Conservation (phyloP, 2,329 filamentous ascomycete species). For the Colletotrichum sp. region DNA sequence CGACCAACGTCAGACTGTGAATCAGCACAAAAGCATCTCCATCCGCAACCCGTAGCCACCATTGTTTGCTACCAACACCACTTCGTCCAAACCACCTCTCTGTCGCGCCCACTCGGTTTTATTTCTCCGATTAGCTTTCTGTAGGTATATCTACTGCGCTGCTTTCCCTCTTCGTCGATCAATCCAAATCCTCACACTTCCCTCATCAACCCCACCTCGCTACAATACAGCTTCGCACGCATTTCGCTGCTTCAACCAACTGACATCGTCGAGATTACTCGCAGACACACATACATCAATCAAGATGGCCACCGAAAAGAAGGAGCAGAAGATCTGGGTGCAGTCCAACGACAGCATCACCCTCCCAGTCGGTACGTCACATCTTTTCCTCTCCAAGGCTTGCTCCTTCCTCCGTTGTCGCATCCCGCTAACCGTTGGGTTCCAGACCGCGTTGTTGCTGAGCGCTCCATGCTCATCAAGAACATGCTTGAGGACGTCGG, state of each 20-base stretch:
- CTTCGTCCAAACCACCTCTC: not conserved
- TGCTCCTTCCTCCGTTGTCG: not conserved
- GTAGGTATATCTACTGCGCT: not conserved
- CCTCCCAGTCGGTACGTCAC: slow-evolving; percentile 45
- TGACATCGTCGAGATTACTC: not conserved
- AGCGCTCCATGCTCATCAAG: slow-evolving; percentile 95
- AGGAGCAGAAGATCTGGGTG: slow-evolving; percentile 50
- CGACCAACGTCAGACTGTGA: slow-evolving; percentile 4
- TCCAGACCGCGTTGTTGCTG: slow-evolving; percentile 79
- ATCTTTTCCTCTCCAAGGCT: not conserved
- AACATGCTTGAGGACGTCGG: slow-evolving; percentile 97
- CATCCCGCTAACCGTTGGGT: slow-evolving; percentile 33
- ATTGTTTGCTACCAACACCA: not conserved
- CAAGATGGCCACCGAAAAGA: slow-evolving; percentile 40
- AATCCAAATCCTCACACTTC: not conserved
- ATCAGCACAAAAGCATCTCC: not conserved
- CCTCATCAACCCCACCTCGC: not conserved
- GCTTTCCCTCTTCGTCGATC: not conserved
- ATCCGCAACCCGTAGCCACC: not conserved
- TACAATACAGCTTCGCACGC: not conserved
- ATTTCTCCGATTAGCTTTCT: not conserved
- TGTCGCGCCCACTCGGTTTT: not conserved
- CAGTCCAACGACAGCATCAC: slow-evolving; percentile 55
- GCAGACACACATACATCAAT: not conserved
- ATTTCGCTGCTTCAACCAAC: not conserved